These are phyloP conservation scores for Salix caprea DNA, from an alignment of 345 rosid species.

Conservation along the genomic window DNA sequence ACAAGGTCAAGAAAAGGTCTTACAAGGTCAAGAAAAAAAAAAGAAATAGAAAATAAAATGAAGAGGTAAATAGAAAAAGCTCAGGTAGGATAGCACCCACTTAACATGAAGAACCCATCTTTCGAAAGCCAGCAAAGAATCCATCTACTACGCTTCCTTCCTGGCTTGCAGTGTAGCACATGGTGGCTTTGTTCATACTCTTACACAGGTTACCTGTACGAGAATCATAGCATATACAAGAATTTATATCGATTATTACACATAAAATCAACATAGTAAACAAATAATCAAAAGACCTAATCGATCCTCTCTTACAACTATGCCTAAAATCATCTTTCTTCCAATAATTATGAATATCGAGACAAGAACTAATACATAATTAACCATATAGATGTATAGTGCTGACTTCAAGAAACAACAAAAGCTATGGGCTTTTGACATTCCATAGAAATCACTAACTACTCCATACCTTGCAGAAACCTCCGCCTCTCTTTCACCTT, in stretches of 20 bases:
- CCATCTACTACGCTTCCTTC: neutral
- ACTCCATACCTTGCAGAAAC: constrained; percentile 37
- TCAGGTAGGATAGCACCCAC: constrained; percentile 86
- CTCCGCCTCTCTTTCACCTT: constrained; percentile 36
- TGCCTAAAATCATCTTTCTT: neutral
- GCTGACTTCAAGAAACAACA: neutral
- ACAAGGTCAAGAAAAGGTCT: constrained; percentile 99
- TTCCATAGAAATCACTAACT: neutral
- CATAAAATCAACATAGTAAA: neutral
- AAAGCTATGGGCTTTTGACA: constrained; percentile 6
- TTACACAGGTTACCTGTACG: constrained; percentile 24
- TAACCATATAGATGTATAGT: neutral
- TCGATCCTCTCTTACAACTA: neutral
- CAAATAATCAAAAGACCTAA: neutral
- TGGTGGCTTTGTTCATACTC: neutral
- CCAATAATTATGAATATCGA: neutral
- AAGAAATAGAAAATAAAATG: neutral
- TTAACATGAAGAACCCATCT: constrained; percentile 18
- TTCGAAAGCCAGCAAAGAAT: constrained; percentile 1
- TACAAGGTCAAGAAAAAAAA: constrained; percentile 94
- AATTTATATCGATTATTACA: neutral
- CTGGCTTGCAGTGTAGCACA: neutral
- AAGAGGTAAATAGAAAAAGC: constrained; percentile 34
- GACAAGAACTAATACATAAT: neutral
- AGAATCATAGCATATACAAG: neutral